Percentiles rank a stretch among this genome's conserved stretches.
phyloP scores from a whole-genome alignment of 1,139 yeast species.

The Blastobotrys apis region DNA sequence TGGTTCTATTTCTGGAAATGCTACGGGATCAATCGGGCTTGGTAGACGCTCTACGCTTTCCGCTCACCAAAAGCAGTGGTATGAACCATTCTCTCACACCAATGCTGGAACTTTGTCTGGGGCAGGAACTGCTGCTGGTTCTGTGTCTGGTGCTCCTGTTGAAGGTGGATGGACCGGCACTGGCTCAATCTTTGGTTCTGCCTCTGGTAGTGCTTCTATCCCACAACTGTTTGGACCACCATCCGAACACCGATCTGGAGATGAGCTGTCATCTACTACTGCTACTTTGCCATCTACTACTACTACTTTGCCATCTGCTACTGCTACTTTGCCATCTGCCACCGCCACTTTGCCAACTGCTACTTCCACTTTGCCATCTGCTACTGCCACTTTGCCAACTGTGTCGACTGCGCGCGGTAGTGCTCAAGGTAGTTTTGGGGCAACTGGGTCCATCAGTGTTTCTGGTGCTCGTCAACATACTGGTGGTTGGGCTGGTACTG shows the following conservation, averaged over 20 bases:
- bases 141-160: neutral
- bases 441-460: neutral
- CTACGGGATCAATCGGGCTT: too few species aligned
- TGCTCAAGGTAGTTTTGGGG: neutral
- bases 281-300: neutral
- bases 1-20: neutral
- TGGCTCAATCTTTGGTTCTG: neutral
- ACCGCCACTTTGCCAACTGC: too few species aligned
- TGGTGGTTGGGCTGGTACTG: constrained; percentile 2
- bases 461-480: neutral
- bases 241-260: too few species aligned
- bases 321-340: neutral
- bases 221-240: too few species aligned
- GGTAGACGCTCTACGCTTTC: too few species aligned
- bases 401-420: neutral
- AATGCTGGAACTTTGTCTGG: neutral
- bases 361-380: too few species aligned
- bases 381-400: neutral
- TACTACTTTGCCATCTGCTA: neutral
- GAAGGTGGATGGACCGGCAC: neutral
- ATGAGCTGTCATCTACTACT: too few species aligned
- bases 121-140: constrained; percentile 1
- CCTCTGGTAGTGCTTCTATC: neutral
- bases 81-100: too few species aligned
- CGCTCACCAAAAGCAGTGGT: too few species aligned